A percentile compares a stretch with the other conserved stretches of the same genome.
Evolutionary conservation across 2,329 filamentous ascomycete species (phyloP).

Genomic region (Pseudofabraea citricarpa): DNA sequence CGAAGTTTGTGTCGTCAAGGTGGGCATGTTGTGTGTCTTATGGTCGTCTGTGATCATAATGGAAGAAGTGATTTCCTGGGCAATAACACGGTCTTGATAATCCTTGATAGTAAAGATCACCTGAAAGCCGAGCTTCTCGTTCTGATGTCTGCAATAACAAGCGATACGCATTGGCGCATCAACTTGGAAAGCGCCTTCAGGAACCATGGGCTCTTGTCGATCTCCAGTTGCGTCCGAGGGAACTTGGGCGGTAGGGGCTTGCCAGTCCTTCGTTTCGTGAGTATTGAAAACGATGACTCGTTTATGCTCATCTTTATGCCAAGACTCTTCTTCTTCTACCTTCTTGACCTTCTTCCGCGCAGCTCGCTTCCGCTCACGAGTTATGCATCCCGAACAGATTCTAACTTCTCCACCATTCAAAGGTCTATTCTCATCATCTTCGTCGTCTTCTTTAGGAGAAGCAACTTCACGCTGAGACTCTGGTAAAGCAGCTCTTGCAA

Average conservation of each 20-base stretch:
- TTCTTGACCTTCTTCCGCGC: conserved; percentile 92
- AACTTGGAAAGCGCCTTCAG: conserved; percentile 65
- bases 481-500: conserved; percentile 34
- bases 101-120: conserved; percentile 96
- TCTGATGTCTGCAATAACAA: conserved; percentile 93
- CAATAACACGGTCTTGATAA: conserved; percentile 67
- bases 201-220: conserved; percentile 40
- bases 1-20: conserved; percentile 25
- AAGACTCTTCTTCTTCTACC: conserved; percentile 84
- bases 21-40: conserved; percentile 66
- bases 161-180: conserved; percentile 92
- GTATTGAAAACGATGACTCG: conserved; percentile 91
- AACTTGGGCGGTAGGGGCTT: conserved; percentile 51
- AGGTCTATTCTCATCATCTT: conserved; percentile 56
- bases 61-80: conserved; percentile 78
- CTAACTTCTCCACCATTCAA: conserved; percentile 89
- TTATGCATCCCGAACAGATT: conserved; percentile 89
- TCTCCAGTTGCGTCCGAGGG: conserved; percentile 40
- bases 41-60: conserved; percentile 99
- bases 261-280: conserved; percentile 80
- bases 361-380: conserved; percentile 84
- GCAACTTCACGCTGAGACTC: conserved; percentile 14
- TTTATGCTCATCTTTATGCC: conserved; percentile 73
- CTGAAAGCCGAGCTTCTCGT: conserved; percentile 85
- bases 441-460: conserved; percentile 27